phyloP scores from a whole-genome alignment of 768 basidiomycete genomes.

The Mycena kentingensis region DNA sequence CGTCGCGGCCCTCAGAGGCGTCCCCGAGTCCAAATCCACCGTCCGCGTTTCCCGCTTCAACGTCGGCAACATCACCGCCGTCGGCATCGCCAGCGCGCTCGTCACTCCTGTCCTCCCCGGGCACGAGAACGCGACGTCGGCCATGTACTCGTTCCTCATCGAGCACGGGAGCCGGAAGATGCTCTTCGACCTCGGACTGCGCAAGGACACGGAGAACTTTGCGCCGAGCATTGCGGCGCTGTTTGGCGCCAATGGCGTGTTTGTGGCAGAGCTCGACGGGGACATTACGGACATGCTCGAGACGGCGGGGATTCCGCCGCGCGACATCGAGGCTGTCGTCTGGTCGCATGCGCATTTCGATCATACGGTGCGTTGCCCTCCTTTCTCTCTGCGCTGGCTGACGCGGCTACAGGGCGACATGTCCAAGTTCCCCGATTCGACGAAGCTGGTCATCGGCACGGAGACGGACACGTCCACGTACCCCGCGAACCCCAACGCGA shows the following conservation, averaged over 20 bases:
- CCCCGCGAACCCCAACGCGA: not conserved
- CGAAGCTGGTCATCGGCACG: not conserved
- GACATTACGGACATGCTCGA: not conserved
- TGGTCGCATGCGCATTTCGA: conserved; percentile 1
- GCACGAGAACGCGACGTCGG: not conserved
- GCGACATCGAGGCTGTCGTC: not conserved
- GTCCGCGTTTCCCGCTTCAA: too few relatives aligned
- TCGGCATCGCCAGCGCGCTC: too few relatives aligned
- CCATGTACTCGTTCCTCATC: not conserved
- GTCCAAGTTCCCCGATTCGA: not conserved
- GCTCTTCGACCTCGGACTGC: not conserved
- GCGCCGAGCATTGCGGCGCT: not conserved
- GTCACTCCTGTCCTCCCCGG: not conserved
- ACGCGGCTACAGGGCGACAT: not conserved
- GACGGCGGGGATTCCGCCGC: not conserved
- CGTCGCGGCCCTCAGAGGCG: too few relatives aligned
- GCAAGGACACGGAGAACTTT: not conserved
- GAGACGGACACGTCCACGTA: not conserved
- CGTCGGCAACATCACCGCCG: too few relatives aligned
- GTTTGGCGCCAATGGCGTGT: not conserved
- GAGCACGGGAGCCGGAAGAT: not conserved
- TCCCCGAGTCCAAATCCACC: too few relatives aligned
- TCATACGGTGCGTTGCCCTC: not conserved
- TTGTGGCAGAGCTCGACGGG: not conserved
- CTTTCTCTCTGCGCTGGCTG: too few relatives aligned